These are phyloP conservation scores for Suhomyces terraborum DNA, from an alignment of 1,139 yeast genomes.

Conservation along the genomic window DNA sequence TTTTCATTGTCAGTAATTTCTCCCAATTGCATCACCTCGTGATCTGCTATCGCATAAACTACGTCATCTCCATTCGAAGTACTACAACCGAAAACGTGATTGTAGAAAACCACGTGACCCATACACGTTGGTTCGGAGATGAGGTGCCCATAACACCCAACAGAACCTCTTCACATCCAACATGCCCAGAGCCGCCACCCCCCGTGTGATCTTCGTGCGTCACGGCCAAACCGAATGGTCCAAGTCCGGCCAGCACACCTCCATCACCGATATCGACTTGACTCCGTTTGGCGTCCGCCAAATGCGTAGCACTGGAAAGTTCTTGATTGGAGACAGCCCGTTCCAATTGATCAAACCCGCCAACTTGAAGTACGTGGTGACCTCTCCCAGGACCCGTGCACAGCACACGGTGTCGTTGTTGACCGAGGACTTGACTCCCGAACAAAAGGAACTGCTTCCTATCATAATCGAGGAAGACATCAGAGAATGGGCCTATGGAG, in stretches of 20 bases:
- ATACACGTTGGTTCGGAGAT: background rate
- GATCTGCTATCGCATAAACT: too few relatives aligned
- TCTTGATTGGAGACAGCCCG: slow-evolving; percentile 58
- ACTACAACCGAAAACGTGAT: too few relatives aligned
- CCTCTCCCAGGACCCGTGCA: slow-evolving; percentile 84
- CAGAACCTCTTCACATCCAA: background rate
- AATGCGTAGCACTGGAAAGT: slow-evolving; percentile 71
- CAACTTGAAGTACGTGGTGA: slow-evolving; percentile 61
- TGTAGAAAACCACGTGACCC: background rate
- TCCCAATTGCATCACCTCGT: too few relatives aligned
- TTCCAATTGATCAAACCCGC: slow-evolving; percentile 63
- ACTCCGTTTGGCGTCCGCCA: slow-evolving; percentile 78
- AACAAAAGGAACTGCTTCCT: slow-evolving; percentile 44
- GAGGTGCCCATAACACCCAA: background rate
- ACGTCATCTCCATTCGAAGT: too few relatives aligned
- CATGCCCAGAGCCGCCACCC: slow-evolving; percentile 38
- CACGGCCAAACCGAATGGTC: slow-evolving; percentile 97
- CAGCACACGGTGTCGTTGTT: slow-evolving; percentile 66
- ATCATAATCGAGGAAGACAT: slow-evolving; percentile 64
- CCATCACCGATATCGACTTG: slow-evolving; percentile 76
- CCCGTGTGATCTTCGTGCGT: slow-evolving; percentile 79
- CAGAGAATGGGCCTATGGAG: slow-evolving; percentile 96
- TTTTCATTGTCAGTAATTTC: too few relatives aligned
- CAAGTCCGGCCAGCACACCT: slow-evolving; percentile 87
- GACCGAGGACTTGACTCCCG: slow-evolving; percentile 51